Base-by-base conservation (phyloP, 805 yeast genomes). In the Jamesozyma gamospora region DNA sequence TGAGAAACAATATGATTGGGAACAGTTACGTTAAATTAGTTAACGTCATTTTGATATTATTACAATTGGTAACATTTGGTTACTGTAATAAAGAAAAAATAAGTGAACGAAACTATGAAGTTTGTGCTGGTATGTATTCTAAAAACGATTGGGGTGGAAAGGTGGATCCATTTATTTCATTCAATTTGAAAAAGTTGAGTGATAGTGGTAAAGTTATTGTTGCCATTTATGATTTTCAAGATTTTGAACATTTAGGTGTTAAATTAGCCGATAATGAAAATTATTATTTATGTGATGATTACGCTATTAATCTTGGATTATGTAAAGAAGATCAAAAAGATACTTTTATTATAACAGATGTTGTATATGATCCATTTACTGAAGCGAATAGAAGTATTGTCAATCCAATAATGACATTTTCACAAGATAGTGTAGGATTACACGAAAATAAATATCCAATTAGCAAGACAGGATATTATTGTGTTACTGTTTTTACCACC, bases 111-210 rank as follows among this genome's bases (percentile, higher is more conserved):
- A 63, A 72, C 36, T 67, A 79, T 14, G 92, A 84, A 52, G 75
- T 75, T 19, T 90, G 98, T 59, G 71, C 87, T 4, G 98, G 98
- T 28, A 81, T 90, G 78, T 90, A 90, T 63, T 74, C 88, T 41
- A 79, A 78, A 50, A 68, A 75, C 35, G 94, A 88, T 54, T 84
- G 94, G 88, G 82, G 86, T 36, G 98, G 98, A 28, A 68, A 71
- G 19, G 62, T 66, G 9, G 79, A 75, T 43, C 87, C 94, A 5
- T 71, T 61, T 58, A 75, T 74, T 47, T 71, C 69, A 35, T 72
- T 71, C 35, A 70, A 73, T 39, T 47, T 77, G 40, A 50, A 58
- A 40, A 45, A 55, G 3, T 52, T 57, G 21, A 48, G 55, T 24
- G 60, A 65, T 19, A 62, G 65, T 34, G 57, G 62, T 8, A 68